Conservation (phyloP, 768 basidiomycete genomes). For the Saitozyma podzolica region DNA sequence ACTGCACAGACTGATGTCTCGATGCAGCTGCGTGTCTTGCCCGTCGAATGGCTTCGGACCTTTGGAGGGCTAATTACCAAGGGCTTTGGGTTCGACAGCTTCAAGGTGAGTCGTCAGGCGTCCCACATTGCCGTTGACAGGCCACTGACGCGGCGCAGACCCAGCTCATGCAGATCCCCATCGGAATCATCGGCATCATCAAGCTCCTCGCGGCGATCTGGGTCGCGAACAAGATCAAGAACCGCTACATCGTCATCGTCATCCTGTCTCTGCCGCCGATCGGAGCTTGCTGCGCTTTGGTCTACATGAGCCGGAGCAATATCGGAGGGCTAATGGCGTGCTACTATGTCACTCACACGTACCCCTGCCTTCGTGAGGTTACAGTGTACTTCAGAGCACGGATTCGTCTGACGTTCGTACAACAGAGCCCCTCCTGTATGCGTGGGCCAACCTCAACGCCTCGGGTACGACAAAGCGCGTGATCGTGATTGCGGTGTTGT, state of each 20-base stretch:
- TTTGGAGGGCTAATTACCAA: constrained; percentile 34
- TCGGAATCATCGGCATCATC: constrained; percentile 32
- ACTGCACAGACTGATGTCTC: background rate
- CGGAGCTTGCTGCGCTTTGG: constrained; percentile 33
- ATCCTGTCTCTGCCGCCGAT: constrained; percentile 18
- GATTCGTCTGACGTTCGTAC: too few species aligned
- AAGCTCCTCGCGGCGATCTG: constrained; percentile 26
- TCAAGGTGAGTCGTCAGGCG: constrained; percentile 19
- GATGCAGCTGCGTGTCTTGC: background rate
- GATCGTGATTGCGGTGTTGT: constrained; percentile 18
- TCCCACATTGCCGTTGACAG: too few species aligned
- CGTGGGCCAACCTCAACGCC: constrained; percentile 31
- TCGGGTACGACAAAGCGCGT: constrained; percentile 27
- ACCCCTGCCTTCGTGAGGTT: background rate
- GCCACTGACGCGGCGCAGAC: background rate
- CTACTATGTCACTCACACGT: constrained; percentile 13
- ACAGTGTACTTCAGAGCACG: constrained; percentile 25
- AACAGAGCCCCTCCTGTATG: constrained; percentile 10
- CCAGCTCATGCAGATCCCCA: constrained; percentile 38
- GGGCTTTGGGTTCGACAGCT: constrained; percentile 37
- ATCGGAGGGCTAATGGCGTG: constrained; percentile 25
- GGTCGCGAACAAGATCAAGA: constrained; percentile 40
- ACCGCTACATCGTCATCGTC: constrained; percentile 14
- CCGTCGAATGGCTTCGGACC: constrained; percentile 21
- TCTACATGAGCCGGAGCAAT: constrained; percentile 25